Conservation (phyloP, 257 asterid species). For the Eustoma russellianum region DNA sequence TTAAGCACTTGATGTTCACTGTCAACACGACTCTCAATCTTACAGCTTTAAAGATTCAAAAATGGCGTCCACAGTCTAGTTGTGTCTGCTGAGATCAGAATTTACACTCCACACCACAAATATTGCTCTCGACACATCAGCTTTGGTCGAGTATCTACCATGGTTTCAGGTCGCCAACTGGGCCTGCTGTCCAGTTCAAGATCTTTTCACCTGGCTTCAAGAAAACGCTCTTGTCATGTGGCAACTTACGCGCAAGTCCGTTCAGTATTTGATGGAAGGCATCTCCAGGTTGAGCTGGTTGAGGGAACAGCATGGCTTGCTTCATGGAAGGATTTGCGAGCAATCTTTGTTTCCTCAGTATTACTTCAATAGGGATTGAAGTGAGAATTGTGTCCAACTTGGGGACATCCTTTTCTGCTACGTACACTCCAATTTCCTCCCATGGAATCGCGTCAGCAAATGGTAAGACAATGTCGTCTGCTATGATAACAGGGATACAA, state of each 20-base stretch:
- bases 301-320: slow-evolving; percentile 81
- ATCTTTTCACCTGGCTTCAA: slow-evolving; percentile 44
- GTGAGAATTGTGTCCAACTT: slow-evolving; percentile 66
- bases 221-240: slow-evolving; percentile 43
- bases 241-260: slow-evolving; percentile 72
- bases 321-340: slow-evolving; percentile 87
- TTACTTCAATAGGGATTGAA: slow-evolving; percentile 51
- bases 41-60: too few species aligned
- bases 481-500: slow-evolving; percentile 81
- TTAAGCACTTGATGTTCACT: too few species aligned
- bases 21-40: too few species aligned
- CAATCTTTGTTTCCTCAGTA: slow-evolving; percentile 62
- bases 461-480: slow-evolving; percentile 77
- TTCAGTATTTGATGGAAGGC: slow-evolving; percentile 82
- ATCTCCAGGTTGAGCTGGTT: slow-evolving; percentile 67
- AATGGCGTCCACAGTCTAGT: too few species aligned
- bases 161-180: slow-evolving; percentile 65
- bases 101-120: too few species aligned
- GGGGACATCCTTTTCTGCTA: slow-evolving; percentile 76
- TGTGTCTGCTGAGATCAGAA: too few species aligned
- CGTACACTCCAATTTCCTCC: slow-evolving; percentile 82
- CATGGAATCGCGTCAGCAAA: slow-evolving; percentile 85
- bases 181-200: slow-evolving; percentile 87
- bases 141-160: slow-evolving; percentile 26
- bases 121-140: too few species aligned